Base-by-base conservation (phyloP, 768 basidiomycete genomes). In the Leccinum broughii region DNA sequence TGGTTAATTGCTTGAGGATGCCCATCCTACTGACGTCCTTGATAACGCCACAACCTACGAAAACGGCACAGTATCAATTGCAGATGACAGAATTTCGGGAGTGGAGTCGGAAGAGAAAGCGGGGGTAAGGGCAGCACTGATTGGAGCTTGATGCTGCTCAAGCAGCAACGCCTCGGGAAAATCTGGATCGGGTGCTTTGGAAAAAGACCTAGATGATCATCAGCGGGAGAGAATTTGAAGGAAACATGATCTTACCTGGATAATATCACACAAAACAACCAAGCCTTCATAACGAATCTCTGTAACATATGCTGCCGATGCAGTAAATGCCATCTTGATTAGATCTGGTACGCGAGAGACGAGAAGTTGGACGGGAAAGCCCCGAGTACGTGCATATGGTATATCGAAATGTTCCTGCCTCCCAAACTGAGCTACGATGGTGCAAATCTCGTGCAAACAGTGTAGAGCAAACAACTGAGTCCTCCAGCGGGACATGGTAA, bases 81-180 rank as follows among this genome's bases (percentile, higher is more conserved):
- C 96, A 26, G 92, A 88, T 0, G 95, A 92, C 44, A 98, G 70
- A 34, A 98, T 95, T 71, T 99, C 96, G 0, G 96, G 96, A 1
- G 94, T 93, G 1, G 95, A 93, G 70, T 98, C 97, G 0, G 93
- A 83, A 1, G 93, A 94, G 69, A 99, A 98, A 0, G 95, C 95
- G 0, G 97, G 96, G 0, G 96, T 98, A 17, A 98, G 81, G 0
- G 97, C 97, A 20, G 97, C 94, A 2, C 96, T 97, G 61, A 99
- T 96, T 0, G 97, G 96, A 0, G 97, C 96, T 76, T 99, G 97
- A 73, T 97, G 91, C 72, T 99, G 97, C 70, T 99, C 96, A 13
- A 99, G 83, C 3, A 99, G 78, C 6, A 95, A 79, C 0, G 92
- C 86, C 60, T 93, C 93, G 35, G 92, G 90, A 66, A 93, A 98